Base-by-base conservation (phyloP, 495 filamentous ascomycete genomes). In the Physcia stellaris region DNA sequence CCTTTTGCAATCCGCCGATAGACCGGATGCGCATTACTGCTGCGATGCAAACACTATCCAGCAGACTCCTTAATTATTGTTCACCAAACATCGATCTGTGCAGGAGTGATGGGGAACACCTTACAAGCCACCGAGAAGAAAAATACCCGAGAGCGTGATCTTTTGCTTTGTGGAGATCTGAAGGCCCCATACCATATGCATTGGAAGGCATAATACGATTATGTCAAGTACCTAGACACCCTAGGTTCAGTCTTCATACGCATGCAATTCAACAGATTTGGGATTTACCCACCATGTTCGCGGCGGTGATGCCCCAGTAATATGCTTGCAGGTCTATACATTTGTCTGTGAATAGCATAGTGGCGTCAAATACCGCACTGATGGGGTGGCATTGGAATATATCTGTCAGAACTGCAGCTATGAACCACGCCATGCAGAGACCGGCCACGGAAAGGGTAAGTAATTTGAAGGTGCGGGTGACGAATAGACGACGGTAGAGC, bases 41-140 rank as follows among this genome's bases (percentile, higher is more conserved):
- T n/a, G n/a, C n/a, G n/a, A n/a, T n/a, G n/a, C n/a, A n/a, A n/a
- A n/a, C n/a, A n/a, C n/a, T n/a, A n/a, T n/a, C n/a, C n/a, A n/a
- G n/a, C n/a, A n/a, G n/a, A n/a, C n/a, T n/a, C n/a, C n/a, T n/a
- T n/a, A n/a, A n/a, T n/a, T n/a, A n/a, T n/a, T n/a, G n/a, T n/a
- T n/a, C n/a, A n/a, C n/a, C n/a, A n/a, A n/a, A n/a, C n/a, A n/a
- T n/a, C n/a, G n/a, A n/a, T n/a, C n/a, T n/a, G n/a, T n/a, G n/a
- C n/a, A 20, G 20, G 20, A 37, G 34, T 18, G 5, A 4, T 7
- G n/a, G 21, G 12, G n/a, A 16, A n/a, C 15, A 28, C 34, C 48
- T 40, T 46, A 56, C 59, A 52, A 54, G 23, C 45, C 43, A 16
- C 59, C 59, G 1, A 62, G 46, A 6, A 54, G 34, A 35, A 62